Base-by-base conservation (phyloP, 768 basidiomycete species). In the Rhodocollybia butyracea region DNA sequence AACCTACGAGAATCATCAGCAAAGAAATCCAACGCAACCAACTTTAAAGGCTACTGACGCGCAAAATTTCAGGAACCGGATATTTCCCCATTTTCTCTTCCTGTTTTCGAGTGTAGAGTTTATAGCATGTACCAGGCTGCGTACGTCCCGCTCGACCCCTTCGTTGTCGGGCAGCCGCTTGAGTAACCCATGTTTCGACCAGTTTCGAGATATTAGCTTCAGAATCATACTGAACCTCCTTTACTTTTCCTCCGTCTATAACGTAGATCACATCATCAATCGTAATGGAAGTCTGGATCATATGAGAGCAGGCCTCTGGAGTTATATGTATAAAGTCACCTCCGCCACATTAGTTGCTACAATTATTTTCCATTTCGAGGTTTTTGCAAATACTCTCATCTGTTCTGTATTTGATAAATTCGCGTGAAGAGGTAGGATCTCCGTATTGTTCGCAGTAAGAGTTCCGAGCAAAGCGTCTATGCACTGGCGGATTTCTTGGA, bases 301-400 rank as follows among this genome's bases (percentile, higher is more conserved):
- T 7, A 48, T 57, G 22, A 54, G 34, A n/a, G 27, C 26, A 31
- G 12, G 10, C 8, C 42, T 48, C n/a, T 46, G 30, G 47, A 26
- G 31, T n/a, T 54, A 45, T 1, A 19, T 38, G 50, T 29, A 47
- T 22, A 5, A 34, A 65, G 76, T 52, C 55, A 85, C 91, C 79
- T 94, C 92, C 5, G 92, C 92, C 29, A 98, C 90, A 64, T 97
- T 97, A 3, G 95, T 97, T 0, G 93, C 82, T 0, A 85, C 91
- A 41, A 97, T 85, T 27, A 96, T 81, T 68, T 96, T 96, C 80
- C 94, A 87, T 34, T 75, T 74, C 2, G 78, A 71, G 0, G 83
- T 81, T 4, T 73, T 73, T 8, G 77, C 70, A 64, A 97, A 98
- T 1, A 94, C 88, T 7, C 73, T 72, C 13, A 84, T 81, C 67